Evolutionary conservation across 2,329 filamentous ascomycete species (phyloP).

Genomic region (Pleochaeta shiraiana): DNA sequence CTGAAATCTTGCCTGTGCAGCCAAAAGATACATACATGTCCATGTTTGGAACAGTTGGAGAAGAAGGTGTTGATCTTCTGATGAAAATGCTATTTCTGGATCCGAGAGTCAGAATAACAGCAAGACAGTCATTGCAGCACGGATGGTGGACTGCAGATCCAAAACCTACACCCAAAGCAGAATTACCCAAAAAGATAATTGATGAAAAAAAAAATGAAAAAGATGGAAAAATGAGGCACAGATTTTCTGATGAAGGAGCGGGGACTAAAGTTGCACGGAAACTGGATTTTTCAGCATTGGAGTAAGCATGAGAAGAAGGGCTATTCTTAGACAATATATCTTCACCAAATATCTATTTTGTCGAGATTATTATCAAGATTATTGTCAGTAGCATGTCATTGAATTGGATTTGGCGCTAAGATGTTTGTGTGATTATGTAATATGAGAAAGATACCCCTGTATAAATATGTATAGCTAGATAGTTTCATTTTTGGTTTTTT

Average conservation of each 20-base stretch:
- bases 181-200: constrained; percentile 53
- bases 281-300: constrained; percentile 14
- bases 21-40: constrained; percentile 50
- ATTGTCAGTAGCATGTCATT: too few relatives aligned
- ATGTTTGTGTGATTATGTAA: too few relatives aligned
- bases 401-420: too few relatives aligned
- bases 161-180: constrained; percentile 57
- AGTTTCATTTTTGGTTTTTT: too few relatives aligned
- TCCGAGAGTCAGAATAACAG: constrained; percentile 64
- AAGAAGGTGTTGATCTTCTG: constrained; percentile 68
- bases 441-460: too few relatives aligned
- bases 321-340: too few relatives aligned
- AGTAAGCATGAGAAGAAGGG: too few relatives aligned
- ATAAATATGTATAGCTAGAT: too few relatives aligned
- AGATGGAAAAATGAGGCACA: constrained; percentile 42
- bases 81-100: constrained; percentile 71
- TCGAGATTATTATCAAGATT: too few relatives aligned
- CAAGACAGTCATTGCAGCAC: constrained; percentile 57
- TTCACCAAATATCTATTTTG: too few relatives aligned
- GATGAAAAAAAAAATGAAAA: constrained; percentile 50
- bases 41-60: constrained; percentile 60
- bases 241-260: constrained; percentile 45
- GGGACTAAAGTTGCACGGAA: constrained; percentile 32
- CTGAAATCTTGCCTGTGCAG: constrained; percentile 35
- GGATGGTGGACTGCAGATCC: constrained; percentile 73